A percentile compares a stretch with the other conserved stretches of the same genome.
phyloP scores from a whole-genome alignment of 2,329 filamentous ascomycete genomes.

The Xylariaceae sp. region DNA sequence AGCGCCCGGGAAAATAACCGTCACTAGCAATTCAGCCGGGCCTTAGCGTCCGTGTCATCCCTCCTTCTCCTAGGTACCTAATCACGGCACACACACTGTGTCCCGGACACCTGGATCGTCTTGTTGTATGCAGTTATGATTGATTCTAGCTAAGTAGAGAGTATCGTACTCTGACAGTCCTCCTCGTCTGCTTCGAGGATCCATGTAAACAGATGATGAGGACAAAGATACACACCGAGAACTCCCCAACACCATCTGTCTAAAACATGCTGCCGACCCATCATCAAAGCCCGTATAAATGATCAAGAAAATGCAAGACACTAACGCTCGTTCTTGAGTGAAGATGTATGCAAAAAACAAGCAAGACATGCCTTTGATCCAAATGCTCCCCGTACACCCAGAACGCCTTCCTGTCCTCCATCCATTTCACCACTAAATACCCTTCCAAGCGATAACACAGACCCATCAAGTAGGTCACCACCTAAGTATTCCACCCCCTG shows the following conservation, averaged over 20 bases:
- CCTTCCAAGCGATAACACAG: no score
- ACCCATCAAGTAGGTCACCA: conserved; percentile 1
- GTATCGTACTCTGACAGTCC: no score
- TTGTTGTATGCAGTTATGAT: no score
- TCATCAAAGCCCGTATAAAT: background rate
- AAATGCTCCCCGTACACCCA: background rate
- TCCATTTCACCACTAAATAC: background rate
- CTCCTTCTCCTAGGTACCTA: no score
- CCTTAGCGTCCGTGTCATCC: no score
- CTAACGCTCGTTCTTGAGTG: background rate
- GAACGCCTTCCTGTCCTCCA: conserved; percentile 10
- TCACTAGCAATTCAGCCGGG: no score
- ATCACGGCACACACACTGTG: no score
- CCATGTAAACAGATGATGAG: background rate
- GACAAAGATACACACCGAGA: background rate
- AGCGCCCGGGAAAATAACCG: no score
- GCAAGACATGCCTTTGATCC: background rate
- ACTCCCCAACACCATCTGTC: conserved; percentile 19
- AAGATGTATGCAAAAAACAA: conserved; percentile 3
- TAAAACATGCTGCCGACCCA: background rate
- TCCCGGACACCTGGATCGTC: no score
- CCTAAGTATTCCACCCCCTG: conserved; percentile 12
- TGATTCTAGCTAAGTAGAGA: no score
- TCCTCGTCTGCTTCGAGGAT: no score
- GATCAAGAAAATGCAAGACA: background rate